Conservation (phyloP, 2,329 filamentous ascomycete genomes). For the Cladosporium sp. region DNA sequence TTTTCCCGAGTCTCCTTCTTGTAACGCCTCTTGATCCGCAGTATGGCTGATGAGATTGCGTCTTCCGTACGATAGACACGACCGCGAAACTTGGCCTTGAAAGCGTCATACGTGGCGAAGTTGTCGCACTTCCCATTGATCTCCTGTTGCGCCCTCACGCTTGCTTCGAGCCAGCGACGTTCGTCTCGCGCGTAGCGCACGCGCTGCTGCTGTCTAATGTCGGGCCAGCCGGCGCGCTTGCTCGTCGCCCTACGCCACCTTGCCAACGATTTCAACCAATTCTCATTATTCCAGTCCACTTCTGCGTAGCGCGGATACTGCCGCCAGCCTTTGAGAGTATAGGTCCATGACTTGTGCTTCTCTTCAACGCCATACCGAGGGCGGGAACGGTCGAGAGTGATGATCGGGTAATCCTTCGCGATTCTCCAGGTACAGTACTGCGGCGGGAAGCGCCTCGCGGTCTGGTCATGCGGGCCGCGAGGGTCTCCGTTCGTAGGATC, state of each 20-base stretch:
- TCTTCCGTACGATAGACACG: not conserved
- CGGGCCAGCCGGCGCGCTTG: constrained; percentile 32
- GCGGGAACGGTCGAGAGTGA: constrained; percentile 18
- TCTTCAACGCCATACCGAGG: constrained; percentile 3
- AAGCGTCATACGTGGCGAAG: not conserved
- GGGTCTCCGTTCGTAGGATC: constrained; percentile 14
- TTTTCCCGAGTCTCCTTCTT: not conserved
- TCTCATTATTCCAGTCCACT: constrained; percentile 13
- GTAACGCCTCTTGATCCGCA: not conserved
- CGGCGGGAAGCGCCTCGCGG: not conserved
- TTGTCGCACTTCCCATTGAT: not conserved
- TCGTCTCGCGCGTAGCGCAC: constrained; percentile 53
- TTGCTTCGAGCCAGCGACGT: not conserved
- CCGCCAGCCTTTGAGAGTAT: constrained; percentile 61
- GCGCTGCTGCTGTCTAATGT: constrained; percentile 44
- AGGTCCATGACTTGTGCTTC: constrained; percentile 73
- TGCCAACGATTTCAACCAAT: constrained; percentile 60
- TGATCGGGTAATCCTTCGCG: constrained; percentile 2
- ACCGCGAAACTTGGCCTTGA: not conserved
- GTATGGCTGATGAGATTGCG: not conserved
- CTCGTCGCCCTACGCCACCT: constrained; percentile 36
- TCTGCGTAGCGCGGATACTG: constrained; percentile 68
- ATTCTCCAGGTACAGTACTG: constrained; percentile 18
- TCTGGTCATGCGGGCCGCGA: constrained; percentile 16
- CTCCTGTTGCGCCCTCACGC: not conserved